A percentile compares a stretch with the other conserved stretches of the same genome.
These are phyloP conservation scores for Colletotrichum abscissum DNA, from an alignment of 2,329 filamentous ascomycete genomes.

Conservation along the genomic window DNA sequence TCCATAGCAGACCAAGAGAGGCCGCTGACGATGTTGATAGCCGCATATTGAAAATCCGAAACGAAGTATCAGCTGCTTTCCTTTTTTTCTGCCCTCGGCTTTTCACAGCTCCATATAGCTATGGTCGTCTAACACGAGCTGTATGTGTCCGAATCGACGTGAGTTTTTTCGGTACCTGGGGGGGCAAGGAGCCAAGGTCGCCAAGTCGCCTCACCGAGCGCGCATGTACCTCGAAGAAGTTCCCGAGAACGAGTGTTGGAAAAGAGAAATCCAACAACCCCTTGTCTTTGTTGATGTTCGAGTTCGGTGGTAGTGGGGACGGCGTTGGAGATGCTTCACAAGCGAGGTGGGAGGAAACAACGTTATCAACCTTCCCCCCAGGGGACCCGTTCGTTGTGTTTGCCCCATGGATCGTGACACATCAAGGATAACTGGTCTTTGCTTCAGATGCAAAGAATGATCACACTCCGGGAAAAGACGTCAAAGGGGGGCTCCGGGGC, in stretches of 20 bases:
- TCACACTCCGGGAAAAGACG: neutral
- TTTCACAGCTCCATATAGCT: slow-evolving; percentile 17
- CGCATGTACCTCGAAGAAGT: neutral
- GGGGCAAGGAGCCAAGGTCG: neutral
- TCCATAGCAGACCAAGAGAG: slow-evolving; percentile 6
- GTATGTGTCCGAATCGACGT: neutral
- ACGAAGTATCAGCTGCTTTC: neutral
- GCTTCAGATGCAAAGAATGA: slow-evolving; percentile 2
- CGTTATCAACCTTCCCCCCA: slow-evolving; percentile 19
- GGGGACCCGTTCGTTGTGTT: slow-evolving; percentile 17
- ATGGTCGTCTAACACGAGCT: neutral
- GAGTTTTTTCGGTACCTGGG: neutral
- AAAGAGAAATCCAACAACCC: too few relatives aligned
- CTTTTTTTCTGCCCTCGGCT: neutral
- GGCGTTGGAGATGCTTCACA: neutral
- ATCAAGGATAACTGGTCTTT: slow-evolving; percentile 26
- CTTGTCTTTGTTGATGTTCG: neutral
- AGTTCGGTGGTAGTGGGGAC: neutral
- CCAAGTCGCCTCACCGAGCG: slow-evolving; percentile 17
- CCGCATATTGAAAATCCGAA: neutral
- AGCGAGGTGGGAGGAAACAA: neutral
- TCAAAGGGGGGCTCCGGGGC: neutral
- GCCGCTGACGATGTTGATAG: neutral
- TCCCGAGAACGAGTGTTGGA: neutral
- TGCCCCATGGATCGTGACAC: slow-evolving; percentile 8